Percentiles rank a stretch among this genome's conserved stretches.
Evolutionary conservation across 805 yeast genomes (phyloP).

Genomic region (Saturnispora ahearnii): DNA sequence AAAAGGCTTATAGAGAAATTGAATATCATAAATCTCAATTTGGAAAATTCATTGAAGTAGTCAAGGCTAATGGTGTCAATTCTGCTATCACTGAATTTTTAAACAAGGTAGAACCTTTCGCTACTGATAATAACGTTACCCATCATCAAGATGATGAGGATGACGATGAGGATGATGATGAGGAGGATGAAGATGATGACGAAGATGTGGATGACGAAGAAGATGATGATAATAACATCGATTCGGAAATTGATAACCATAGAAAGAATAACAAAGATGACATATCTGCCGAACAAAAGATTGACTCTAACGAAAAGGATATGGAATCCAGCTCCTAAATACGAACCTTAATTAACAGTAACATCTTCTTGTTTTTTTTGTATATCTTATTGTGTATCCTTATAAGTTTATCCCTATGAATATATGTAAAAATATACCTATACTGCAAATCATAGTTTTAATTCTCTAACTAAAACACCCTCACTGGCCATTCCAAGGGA

Average conservation of each 20-base stretch:
- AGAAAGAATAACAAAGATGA: neutral
- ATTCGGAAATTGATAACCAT: neutral
- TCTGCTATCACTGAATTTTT: conserved; percentile 11
- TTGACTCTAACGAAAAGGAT: neutral
- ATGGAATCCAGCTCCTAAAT: too few relatives aligned
- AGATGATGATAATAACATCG: neutral
- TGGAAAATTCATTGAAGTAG: conserved; percentile 8
- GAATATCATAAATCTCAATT: conserved; percentile 65
- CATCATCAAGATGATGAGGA: neutral
- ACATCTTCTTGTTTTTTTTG: too few relatives aligned
- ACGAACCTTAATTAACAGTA: too few relatives aligned
- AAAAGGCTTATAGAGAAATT: conserved; percentile 84
- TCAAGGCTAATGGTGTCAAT: conserved; percentile 9
- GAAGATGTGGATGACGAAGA: neutral
- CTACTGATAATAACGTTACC: neutral
- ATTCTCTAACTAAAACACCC: conserved; percentile 54
- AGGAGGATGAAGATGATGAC: conserved; percentile 2
- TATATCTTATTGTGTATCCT: neutral
- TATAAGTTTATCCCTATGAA: neutral
- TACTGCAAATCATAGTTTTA: conserved; percentile 16
- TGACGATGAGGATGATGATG: conserved; percentile 3
- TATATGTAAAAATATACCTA: neutral
- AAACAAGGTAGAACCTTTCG: conserved; percentile 4
- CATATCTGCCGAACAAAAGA: neutral
- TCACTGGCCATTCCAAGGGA: conserved; percentile 55